Evolutionary conservation across 1,284 basidiomycete genomes (phyloP).

Genomic region (Leccinum insolens): DNA sequence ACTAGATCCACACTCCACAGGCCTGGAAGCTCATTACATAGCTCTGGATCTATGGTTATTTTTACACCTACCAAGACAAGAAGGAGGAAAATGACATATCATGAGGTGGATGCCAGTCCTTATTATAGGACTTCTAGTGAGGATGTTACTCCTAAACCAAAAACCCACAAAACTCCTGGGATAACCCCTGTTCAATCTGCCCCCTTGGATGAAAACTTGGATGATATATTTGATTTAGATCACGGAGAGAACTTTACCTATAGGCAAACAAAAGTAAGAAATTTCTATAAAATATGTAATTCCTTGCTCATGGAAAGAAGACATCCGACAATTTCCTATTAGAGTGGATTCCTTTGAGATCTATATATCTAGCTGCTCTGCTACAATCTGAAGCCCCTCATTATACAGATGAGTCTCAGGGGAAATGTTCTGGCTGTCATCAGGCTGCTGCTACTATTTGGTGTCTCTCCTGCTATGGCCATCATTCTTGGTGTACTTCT

Average conservation of each 20-base stretch:
- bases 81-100: conserved; percentile 1
- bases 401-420: not conserved
- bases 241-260: not conserved
- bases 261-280: conserved; percentile 5
- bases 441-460: not conserved
- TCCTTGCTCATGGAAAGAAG: not conserved
- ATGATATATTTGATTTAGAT: not conserved
- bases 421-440: not conserved
- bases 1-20: not conserved
- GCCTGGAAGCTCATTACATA: not conserved
- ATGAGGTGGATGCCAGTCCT: not conserved
- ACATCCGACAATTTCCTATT: not conserved
- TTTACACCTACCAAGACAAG: conserved; percentile 2
- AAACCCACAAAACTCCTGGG: not conserved
- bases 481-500: conserved; percentile 7
- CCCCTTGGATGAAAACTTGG: not conserved
- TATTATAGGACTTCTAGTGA: not conserved
- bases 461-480: conserved; percentile 6
- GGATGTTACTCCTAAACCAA: not conserved
- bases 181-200: not conserved
- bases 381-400: not conserved
- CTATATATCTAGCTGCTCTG: not conserved
- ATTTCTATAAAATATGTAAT: not conserved
- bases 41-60: conserved; percentile 2
- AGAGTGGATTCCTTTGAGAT: conserved; percentile 3